Base-by-base conservation (phyloP, 2,329 filamentous ascomycete species). In the Leptographium lundbergii region DNA sequence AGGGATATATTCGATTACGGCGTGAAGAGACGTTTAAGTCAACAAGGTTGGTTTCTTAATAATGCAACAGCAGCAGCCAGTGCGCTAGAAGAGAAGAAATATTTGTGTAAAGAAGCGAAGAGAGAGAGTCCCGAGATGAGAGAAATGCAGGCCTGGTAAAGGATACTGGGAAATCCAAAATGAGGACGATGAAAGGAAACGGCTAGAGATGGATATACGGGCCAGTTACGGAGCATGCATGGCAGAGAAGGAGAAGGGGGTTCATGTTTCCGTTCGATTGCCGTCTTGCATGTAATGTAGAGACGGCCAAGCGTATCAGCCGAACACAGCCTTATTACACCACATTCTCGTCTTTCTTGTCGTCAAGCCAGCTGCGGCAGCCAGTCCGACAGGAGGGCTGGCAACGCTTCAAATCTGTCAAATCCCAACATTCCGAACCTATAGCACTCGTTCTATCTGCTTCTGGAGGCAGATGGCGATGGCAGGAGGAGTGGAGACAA, bases 61-160 rank as follows among this genome's bases (percentile, higher is more conserved):
- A 32, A 61, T 61, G 42, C 6, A 58, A 63, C 60, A 60, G 61
- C 51, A 53, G 62, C 64, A 62, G 62, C 66, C 62, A 58, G 67
- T 67, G 68, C 66, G 64, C 67, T 68, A 60, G 59, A 66, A 60
- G 65, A 65, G 52, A 64, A 62, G 62, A n/a, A 45, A 45, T 4
- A 45, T 65, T 61, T 54, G 63, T 42, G 53, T 59, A 48, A 51
- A 60, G 61, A 47, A 60, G 39, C 36, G 63, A 63, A 61, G 61
- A 62, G 17, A 19, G 42, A 42, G 17, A 19, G 17, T 19, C 19
- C 42, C 19, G 17, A 45, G 42, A 45, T 17, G 39, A 59, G 56
- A 63, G 60, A 62, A 59, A 63, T 63, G 56, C 32, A 63, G 50
- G 61, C 34, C 54, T 48, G 55, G 36, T 34, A 54, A 48, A n/a